Evolutionary conservation across 352 stramenopile species (phyloP), one percentile per base, ranked within the genome.

Genomic region (Pythium grandisporangium): DNA sequence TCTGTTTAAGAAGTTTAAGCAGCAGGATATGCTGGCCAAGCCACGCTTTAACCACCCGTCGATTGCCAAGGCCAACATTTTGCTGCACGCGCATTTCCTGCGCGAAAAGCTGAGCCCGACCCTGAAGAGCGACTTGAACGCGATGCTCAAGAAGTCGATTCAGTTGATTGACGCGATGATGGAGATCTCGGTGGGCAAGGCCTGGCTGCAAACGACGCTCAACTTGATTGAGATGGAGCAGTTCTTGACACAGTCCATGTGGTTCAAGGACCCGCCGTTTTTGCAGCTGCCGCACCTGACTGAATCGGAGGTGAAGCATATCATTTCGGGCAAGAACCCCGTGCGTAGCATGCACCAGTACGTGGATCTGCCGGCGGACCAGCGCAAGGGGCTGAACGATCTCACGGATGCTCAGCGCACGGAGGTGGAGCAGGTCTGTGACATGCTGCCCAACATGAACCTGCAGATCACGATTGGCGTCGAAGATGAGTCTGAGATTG

Each of bases 121-220:
- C 24, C 62, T 96, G 24, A 55, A 73, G 37, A 58, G 77, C 35
- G 94, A 99, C 74, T 70, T 99, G 37, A 67, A 98, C 50, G 49
- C 64, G 32, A 99, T 99, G 85, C 70, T 99, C n/a, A 84, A 87
- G 57, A 84, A 95, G 53, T 82, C 86, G 6, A 96, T 88, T 20
- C 80, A 95, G 51, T 70, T 99, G 0, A 90, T 99, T 20, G 96
- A 99, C 60, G 96, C 90, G n/a, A 99, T 99, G 95, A 85, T 99
- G 48, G 95, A 98, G 56, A 97, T 99, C 23, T 96, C 90, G 42
- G 89, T 98, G 46, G 84, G 95, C 62, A 96, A 97, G 63, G 84
- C 93, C 49, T 97, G 86, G 71, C 67, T 98, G 7, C 75, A 96
- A 54, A 97, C 95, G 5, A 95, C 94, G 30, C 63, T 97, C 12